Evolutionary conservation across 2,329 filamentous ascomycete genomes (phyloP), one percentile per base, ranked within the genome.

Genomic region (Alternaria rosae): DNA sequence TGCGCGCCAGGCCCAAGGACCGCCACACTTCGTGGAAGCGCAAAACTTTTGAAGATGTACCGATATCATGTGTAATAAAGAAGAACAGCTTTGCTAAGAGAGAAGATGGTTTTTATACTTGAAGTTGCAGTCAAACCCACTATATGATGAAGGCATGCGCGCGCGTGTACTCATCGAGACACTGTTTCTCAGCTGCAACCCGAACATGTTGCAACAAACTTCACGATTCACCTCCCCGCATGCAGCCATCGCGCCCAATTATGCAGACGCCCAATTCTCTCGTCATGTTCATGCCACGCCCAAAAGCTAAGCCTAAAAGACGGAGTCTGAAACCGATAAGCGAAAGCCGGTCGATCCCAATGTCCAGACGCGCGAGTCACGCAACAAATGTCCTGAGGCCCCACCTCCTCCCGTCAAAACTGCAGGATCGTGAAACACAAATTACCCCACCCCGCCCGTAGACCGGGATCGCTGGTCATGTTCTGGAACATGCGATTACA

Each of bases 401-500:
- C 47, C 30, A 51, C 47, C 23, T 38, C 20, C 30, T 51, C 20
- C 47, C 47, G 47, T 51, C 47, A 7, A 51, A 35, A n/a, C 47
- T 23, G 17, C 28, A 21, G 47, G 28, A 30, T 23, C 20, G n/a
- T 51, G 47, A 35, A 51, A 51, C 47, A 51, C 26, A 15, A 11
- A 20, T 23, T 17, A 32, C 45, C 45, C 45, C 45, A 21, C 35
- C 17, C n/a, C 6, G 10, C 28, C 53, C 54, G 25, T 6, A 4
- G 12, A 42, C 44, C 44, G 38, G 44, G 44, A 41, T 57, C 13
- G 54, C 38, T 54, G 20, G 42, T 44, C 47, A 21, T 12, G 30
- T 51, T 51, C 47, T 42, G 54, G 45, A 38, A 43, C 60, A 47
- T 23, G 13, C 42, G 43, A 61, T 64, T 77, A 80, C 64, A 80